These are phyloP conservation scores for Penicillium canescens DNA, from an alignment of 495 filamentous ascomycete species.

Conservation along the genomic window DNA sequence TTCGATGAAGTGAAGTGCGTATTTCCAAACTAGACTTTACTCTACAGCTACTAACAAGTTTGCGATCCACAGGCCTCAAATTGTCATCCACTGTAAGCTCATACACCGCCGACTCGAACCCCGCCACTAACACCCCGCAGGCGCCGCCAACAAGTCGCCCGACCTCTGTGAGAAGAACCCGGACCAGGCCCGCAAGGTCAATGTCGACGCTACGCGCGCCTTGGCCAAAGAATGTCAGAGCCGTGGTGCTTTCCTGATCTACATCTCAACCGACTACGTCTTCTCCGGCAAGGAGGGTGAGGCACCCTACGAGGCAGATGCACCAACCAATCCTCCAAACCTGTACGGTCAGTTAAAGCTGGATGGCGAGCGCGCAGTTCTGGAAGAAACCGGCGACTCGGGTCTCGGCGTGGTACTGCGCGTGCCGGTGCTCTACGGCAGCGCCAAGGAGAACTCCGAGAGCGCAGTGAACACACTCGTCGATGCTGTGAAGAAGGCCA, in stretches of 20 bases:
- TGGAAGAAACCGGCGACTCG: constrained; percentile 55
- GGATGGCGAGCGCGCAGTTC: constrained; percentile 75
- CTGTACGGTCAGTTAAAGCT: constrained; percentile 87
- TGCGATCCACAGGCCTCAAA: constrained; percentile 61
- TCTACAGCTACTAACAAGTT: constrained; percentile 7
- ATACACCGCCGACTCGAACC: background rate
- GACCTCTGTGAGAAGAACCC: constrained; percentile 82
- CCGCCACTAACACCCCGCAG: constrained; percentile 33
- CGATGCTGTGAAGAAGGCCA: constrained; percentile 68
- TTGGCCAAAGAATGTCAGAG: constrained; percentile 67
- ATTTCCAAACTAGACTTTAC: background rate
- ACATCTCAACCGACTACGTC: constrained; percentile 96
- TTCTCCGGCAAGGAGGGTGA: constrained; percentile 81
- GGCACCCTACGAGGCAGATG: constrained; percentile 75
- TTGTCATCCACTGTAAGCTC: constrained; percentile 78
- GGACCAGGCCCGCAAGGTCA: constrained; percentile 70
- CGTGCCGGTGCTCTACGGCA: constrained; percentile 87
- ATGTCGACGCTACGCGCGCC: constrained; percentile 66
- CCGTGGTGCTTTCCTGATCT: constrained; percentile 71
- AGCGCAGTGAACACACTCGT: constrained; percentile 83
- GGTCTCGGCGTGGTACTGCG: constrained; percentile 69
- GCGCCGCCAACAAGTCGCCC: constrained; percentile 89
- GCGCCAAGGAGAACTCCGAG: constrained; percentile 58
- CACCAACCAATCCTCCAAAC: constrained; percentile 70
- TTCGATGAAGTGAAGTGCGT: constrained; percentile 57